These are phyloP conservation scores for Penicillium argentinense DNA, from an alignment of 495 filamentous ascomycete species.

Conservation along the genomic window DNA sequence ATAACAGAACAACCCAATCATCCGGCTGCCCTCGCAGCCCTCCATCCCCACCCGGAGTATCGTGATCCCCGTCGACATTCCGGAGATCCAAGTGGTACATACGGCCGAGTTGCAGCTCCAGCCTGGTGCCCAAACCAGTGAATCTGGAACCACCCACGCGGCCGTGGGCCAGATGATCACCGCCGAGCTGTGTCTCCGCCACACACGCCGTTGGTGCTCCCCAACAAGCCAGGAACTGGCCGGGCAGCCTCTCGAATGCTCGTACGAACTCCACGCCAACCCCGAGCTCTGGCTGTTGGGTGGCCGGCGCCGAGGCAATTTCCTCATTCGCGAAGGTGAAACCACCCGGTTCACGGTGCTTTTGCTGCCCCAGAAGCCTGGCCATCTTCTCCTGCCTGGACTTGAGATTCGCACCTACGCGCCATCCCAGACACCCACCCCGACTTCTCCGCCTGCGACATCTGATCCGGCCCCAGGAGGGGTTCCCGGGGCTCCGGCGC, in stretches of 20 bases:
- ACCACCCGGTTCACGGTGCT: slow-evolving; percentile 57
- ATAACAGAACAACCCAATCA: slow-evolving; percentile 32
- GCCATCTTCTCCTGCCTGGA: slow-evolving; percentile 70
- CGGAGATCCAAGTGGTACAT: slow-evolving; percentile 78
- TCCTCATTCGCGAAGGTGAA: slow-evolving; percentile 58
- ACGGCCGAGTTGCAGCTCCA: slow-evolving; percentile 70
- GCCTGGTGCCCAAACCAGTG: slow-evolving; percentile 21
- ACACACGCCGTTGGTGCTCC: slow-evolving; percentile 78
- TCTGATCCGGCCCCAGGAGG: slow-evolving; percentile 14
- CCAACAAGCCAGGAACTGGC: slow-evolving; percentile 34
- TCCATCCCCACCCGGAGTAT: slow-evolving; percentile 42
- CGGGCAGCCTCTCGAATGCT: slow-evolving; percentile 66
- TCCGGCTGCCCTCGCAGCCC: slow-evolving; percentile 35
- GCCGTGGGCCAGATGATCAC: slow-evolving; percentile 68
- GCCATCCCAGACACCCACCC: slow-evolving; percentile 20
- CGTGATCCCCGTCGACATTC: slow-evolving; percentile 74
- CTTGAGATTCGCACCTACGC: slow-evolving; percentile 70
- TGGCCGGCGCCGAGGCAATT: slow-evolving; percentile 75
- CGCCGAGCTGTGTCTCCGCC: slow-evolving; percentile 68
- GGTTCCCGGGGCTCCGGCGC: slow-evolving; percentile 17
- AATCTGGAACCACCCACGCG: slow-evolving; percentile 39
- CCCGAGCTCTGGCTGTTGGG: slow-evolving; percentile 82
- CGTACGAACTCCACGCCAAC: slow-evolving; percentile 77
- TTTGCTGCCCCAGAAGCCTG: slow-evolving; percentile 75
- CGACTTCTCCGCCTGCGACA: slow-evolving; percentile 18